phyloP scores from a whole-genome alignment of 1,284 basidiomycete species.

The Cutaneotrichosporon mucoides region DNA sequence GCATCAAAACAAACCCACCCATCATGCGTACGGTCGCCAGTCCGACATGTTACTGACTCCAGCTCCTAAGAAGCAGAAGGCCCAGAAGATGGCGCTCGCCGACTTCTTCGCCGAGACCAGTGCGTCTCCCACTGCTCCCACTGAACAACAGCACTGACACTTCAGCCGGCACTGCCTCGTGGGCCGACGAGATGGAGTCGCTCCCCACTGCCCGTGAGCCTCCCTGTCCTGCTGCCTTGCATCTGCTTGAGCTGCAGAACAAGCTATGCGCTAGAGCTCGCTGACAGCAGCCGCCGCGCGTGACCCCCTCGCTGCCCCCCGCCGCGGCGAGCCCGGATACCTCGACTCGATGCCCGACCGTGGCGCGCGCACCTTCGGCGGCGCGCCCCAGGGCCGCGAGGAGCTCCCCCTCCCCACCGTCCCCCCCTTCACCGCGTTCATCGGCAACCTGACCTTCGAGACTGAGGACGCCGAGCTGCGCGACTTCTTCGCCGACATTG shows the following conservation, averaged over 20 bases:
- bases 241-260: background rate
- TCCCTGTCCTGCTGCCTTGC: background rate
- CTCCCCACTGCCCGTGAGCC: constrained; percentile 15
- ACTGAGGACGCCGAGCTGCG: constrained; percentile 77
- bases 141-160: background rate
- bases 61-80: constrained; percentile 63
- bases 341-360: constrained; percentile 50
- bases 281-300: constrained; percentile 46
- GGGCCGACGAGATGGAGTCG: constrained; percentile 17
- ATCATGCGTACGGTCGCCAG: constrained; percentile 6
- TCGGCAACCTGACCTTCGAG: constrained; percentile 95
- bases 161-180: background rate
- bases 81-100: constrained; percentile 81
- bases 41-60: background rate
- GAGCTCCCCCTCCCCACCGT: constrained; percentile 91
- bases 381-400: constrained; percentile 62
- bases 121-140: constrained; percentile 10
- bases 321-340: constrained; percentile 48
- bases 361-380: constrained; percentile 21
- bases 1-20: background rate
- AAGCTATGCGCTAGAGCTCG: background rate
- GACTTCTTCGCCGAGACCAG: constrained; percentile 86
- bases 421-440: constrained; percentile 92
- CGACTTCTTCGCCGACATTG: constrained; percentile 61
- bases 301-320: constrained; percentile 39